Percentiles rank a stretch among this genome's conserved stretches.
phyloP scores from a whole-genome alignment of 176 grass and related monocot species.

The Phoenix dactylifera region DNA sequence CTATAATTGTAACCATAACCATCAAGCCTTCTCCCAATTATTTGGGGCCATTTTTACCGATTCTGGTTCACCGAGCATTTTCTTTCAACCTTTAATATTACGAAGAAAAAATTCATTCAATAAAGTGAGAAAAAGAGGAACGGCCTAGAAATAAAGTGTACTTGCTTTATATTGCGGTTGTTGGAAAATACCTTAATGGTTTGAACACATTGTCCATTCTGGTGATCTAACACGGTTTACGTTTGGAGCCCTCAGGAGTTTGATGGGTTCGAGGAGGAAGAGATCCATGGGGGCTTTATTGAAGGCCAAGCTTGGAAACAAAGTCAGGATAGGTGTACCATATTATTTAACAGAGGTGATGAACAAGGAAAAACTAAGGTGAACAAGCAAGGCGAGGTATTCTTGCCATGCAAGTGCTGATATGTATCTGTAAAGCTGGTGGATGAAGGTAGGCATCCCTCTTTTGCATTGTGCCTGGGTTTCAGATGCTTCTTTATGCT shows the following conservation, averaged over 20 bases:
- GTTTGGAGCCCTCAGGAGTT: background rate
- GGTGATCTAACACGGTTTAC: background rate
- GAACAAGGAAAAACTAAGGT: conserved; percentile 16
- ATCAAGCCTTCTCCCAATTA: background rate
- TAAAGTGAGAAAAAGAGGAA: background rate
- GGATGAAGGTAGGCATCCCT: conserved; percentile 41
- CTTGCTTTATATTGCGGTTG: background rate
- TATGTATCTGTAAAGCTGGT: conserved; percentile 9
- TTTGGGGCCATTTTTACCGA: no score
- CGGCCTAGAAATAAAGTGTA: background rate
- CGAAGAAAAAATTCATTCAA: no score
- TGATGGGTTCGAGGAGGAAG: background rate
- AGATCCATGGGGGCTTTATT: conserved; percentile 2
- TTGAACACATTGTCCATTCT: conserved; percentile 12
- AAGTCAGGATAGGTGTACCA: conserved; percentile 8
- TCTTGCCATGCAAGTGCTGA: conserved; percentile 39
- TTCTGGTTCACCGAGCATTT: no score
- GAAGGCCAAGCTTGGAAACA: conserved; percentile 23
- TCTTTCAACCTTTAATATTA: no score
- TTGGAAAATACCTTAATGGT: conserved; percentile 15
- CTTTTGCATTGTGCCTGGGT: conserved; percentile 20
- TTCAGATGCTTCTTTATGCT: conserved; percentile 15
- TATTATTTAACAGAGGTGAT: conserved; percentile 16
- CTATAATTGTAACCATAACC: no score
- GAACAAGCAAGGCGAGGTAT: conserved; percentile 38